Base-by-base conservation (phyloP, 768 basidiomycete species). In the Strobilomyces confusus region DNA sequence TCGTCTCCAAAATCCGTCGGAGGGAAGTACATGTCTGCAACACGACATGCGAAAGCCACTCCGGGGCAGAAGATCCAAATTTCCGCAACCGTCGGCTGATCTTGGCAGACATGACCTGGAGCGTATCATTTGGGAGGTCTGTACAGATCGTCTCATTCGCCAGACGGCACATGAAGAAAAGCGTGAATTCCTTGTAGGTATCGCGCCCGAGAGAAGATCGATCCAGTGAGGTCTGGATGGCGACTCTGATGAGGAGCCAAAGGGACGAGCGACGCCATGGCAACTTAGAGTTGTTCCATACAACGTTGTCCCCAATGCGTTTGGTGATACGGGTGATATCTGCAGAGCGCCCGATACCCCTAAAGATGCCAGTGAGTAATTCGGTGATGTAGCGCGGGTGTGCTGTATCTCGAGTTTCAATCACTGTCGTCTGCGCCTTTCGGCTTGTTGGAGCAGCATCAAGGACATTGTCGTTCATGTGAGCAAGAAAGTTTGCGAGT, bases 121-220 rank as follows among this genome's bases (percentile, higher is more conserved):
- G 60, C 9, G 69, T 2, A 33, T 75, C 65, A 36, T 57, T 69
- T 4, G 58, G 32, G 15, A 61, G 44, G 13, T 63, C 49, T 0
- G 1, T 11, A 3, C 52, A 44, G 0, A 64, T 45, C 8, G 65
- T 67, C 8, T 61, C 23, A 4, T 59, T 33, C 5, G 75, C 60
- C 1, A 69, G 48, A 69, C 58, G 45, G 74, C 49, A 23, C 63
- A 56, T 61, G 44, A 80, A 65, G 47, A 71, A 80, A 3, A 76
- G 48, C 63, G 80, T 75, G 63, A 82, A 82, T 7, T 42, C 17
- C 51, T 83, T 82, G 67, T 83, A 82, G 0, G 61, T 58, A 17
- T 37, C 36, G 14, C 41, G 5, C 2, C 58, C 62, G 4, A 48
- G 41, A 36, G 49, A n/a, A 20, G 48, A 49, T 14, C 32, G 49